Evolutionary conservation across 2,329 filamentous ascomycete genomes (phyloP), one percentile per base, ranked within the genome.

Genomic region (Ophiostoma ips): DNA sequence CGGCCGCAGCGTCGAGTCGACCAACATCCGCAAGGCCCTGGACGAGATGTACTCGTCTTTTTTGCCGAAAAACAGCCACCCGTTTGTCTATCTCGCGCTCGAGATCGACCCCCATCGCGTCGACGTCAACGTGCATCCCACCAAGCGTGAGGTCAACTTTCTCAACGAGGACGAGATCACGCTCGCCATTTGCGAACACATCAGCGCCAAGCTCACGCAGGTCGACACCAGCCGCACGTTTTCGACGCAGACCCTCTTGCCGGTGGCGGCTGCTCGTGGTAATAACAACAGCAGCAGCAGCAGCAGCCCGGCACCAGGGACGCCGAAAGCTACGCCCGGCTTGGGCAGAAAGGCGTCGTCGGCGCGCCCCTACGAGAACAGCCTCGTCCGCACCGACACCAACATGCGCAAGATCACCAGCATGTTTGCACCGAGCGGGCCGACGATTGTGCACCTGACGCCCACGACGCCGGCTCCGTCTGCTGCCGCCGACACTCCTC

Each of bases 81-180:
- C 92, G 0, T 98, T 96, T 62, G 72, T 90, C 51, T 98, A 98
- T 61, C 72, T 98, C 24, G 92, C 83, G 61, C 73, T 98, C 2
- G 85, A 95, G 53, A 94, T 98, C 51, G 89, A 96, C 58, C 90
- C 92, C 1, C 79, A 84, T 24, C 76, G 90, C 49, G 87, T 98
- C 4, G 92, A 98, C 63, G 94, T 98, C 61, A 98, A 98, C 58
- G 84, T 98, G 1, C 92, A 98, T 64, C 92, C 92, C 0, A 98
- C 92, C 0, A 98, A 98, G 64, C 76, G 87, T 47, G 90, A 98
- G 62, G 92, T 98, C 18, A 92, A 96, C 60, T 96, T 98, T 59
- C 72, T 98, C 19, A 95, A 96, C 54, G 92, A 98, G 63, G 92
- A 98, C 55, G 92, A 98, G 58, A 94, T 98, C 43, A 84, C 92